Percentiles rank a stretch among this genome's conserved stretches.
phyloP scores from a whole-genome alignment of 2,329 filamentous ascomycete species.

The Fusarium denticulatum region DNA sequence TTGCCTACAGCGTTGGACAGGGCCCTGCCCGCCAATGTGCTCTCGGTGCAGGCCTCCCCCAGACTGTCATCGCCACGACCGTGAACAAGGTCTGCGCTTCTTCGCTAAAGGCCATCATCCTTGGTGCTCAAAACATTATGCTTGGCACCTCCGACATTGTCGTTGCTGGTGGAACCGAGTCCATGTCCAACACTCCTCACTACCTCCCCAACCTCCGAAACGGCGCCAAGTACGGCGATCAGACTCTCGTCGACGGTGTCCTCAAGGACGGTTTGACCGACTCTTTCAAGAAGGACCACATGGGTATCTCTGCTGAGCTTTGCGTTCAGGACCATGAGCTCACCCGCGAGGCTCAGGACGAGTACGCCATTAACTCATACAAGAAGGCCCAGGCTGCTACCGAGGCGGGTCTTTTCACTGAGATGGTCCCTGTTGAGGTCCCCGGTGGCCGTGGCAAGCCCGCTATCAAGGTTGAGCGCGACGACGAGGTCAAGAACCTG shows the following conservation, averaged over 20 bases:
- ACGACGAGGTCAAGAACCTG: conserved; percentile 97
- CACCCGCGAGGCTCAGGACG: conserved; percentile 86
- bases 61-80: conserved; percentile 85
- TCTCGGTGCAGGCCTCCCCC: conserved; percentile 84
- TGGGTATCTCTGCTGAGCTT: conserved; percentile 93
- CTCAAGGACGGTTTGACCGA: conserved; percentile 95
- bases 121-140: conserved; percentile 97
- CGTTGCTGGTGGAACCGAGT: conserved; percentile 94
- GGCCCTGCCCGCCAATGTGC: conserved; percentile 96
- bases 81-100: conserved; percentile 99
- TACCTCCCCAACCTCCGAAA: conserved; percentile 89
- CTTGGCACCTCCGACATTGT: conserved; percentile 93
- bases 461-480: conserved; percentile 78
- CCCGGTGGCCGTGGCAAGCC: conserved; percentile 92
- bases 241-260: conserved; percentile 87
- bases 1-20: conserved; percentile 79
- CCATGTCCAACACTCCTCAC: conserved; percentile 98
- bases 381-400: conserved; percentile 90
- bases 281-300: conserved; percentile 95
- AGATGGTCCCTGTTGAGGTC: conserved; percentile 92
- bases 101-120: conserved; percentile 90
- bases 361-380: conserved; percentile 95
- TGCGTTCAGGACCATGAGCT: conserved; percentile 87
- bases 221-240: conserved; percentile 94
- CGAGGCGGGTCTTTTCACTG: conserved; percentile 82